Percentiles rank a stretch among this genome's conserved stretches.
These are phyloP conservation scores for Dactylonectria estremocensis DNA, from an alignment of 2,329 filamentous ascomycete species.

Conservation along the genomic window DNA sequence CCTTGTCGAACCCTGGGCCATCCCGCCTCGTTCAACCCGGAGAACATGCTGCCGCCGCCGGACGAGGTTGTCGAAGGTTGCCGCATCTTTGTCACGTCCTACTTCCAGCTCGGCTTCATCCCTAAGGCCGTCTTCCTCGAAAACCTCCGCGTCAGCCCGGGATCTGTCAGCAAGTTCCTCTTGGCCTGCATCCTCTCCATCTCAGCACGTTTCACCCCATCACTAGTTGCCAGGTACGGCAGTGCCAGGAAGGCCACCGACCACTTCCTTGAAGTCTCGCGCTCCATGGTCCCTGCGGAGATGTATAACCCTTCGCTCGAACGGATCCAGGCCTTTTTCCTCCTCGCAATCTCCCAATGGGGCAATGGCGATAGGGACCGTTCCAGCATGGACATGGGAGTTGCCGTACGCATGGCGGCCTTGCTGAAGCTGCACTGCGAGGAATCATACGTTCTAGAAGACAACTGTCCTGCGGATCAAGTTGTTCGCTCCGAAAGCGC, in stretches of 20 bases:
- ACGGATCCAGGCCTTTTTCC: conserved; percentile 51
- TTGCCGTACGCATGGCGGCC: conserved; percentile 55
- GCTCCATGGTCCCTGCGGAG: conserved; percentile 43
- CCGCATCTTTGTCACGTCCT: conserved; percentile 48
- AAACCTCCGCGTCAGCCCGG: conserved; percentile 36
- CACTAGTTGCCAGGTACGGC: conserved; percentile 44
- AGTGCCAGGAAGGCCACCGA: conserved; percentile 45
- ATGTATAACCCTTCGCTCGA: conserved; percentile 51
- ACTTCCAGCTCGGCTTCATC: conserved; percentile 53
- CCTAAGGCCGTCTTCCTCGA: conserved; percentile 52
- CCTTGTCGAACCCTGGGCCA: neutral
- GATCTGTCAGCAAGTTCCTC: conserved; percentile 49
- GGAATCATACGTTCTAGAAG: conserved; percentile 52
- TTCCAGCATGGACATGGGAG: conserved; percentile 55
- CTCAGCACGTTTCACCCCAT: conserved; percentile 51
- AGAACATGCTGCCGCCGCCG: conserved; percentile 38
- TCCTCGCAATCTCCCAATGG: conserved; percentile 53
- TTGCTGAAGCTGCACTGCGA: conserved; percentile 55
- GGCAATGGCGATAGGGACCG: conserved; percentile 52
- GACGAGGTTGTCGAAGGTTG: conserved; percentile 49
- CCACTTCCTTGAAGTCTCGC: conserved; percentile 46
- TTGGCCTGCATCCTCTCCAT: conserved; percentile 50
- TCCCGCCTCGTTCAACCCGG: conserved; percentile 1
- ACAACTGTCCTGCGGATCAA: conserved; percentile 46
- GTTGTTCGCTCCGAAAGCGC: conserved; percentile 53